These are phyloP conservation scores for Gleditsia sinensis DNA, from an alignment of 306 rosid species.

Conservation along the genomic window DNA sequence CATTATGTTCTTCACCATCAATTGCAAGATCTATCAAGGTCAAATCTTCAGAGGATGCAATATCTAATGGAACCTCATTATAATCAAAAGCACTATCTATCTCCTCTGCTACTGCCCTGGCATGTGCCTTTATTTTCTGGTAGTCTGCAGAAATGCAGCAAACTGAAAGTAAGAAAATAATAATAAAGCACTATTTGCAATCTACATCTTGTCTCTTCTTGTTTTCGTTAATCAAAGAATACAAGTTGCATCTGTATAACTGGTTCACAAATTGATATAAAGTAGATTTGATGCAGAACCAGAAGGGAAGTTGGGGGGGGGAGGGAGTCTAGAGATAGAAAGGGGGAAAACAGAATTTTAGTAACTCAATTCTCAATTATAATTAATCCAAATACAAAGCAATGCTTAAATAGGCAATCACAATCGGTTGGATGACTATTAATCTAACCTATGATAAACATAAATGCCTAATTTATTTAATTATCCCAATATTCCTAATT, in stretches of 20 bases:
- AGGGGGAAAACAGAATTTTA: no score
- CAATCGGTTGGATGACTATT: no score
- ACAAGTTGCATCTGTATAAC: slow-evolving; percentile 12
- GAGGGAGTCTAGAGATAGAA: no score
- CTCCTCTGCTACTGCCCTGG: slow-evolving; percentile 84
- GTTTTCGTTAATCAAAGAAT: slow-evolving; percentile 20
- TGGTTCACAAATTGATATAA: neutral
- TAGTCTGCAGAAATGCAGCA: slow-evolving; percentile 64
- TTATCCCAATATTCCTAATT: no score
- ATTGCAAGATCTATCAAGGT: slow-evolving; percentile 85
- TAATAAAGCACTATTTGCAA: slow-evolving; percentile 5
- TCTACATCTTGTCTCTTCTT: slow-evolving; percentile 3
- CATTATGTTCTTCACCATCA: slow-evolving; percentile 66
- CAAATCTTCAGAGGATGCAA: slow-evolving; percentile 78
- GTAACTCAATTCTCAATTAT: no score
- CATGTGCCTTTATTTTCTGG: slow-evolving; percentile 90
- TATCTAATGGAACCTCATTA: slow-evolving; percentile 71
- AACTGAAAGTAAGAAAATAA: slow-evolving; percentile 3
- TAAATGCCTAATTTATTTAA: no score
- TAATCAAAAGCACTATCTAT: slow-evolving; percentile 67
- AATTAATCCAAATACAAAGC: no score
- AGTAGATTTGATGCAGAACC: no score
- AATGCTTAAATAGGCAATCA: no score
- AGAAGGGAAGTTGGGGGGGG: no score
- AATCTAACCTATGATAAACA: no score